phyloP scores from a whole-genome alignment of 169 alveolate genomes.

The Perkinsus olseni region DNA sequence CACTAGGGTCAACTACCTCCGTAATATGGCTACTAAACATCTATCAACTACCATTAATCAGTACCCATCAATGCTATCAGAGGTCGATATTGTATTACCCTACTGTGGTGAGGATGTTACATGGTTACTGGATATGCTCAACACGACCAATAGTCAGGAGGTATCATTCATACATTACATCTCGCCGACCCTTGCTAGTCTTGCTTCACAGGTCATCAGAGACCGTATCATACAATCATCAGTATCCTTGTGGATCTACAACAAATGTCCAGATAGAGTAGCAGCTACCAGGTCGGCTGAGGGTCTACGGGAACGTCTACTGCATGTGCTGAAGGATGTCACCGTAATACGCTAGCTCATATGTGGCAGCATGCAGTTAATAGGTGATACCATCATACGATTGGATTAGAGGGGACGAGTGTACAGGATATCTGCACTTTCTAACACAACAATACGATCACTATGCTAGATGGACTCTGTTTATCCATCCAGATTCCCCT shows the following conservation, averaged over 20 bases:
- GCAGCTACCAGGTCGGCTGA: neutral
- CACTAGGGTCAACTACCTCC: neutral
- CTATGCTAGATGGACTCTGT: neutral
- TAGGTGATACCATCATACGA: neutral
- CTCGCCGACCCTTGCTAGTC: too few species aligned
- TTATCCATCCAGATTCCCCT: neutral
- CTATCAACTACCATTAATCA: neutral
- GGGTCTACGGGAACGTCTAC: neutral
- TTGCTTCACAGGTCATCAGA: too few species aligned
- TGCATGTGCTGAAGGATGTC: neutral
- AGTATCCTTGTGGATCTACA: neutral
- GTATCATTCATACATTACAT: too few species aligned
- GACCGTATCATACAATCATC: too few species aligned
- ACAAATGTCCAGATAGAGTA: neutral
- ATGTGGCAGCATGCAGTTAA: neutral
- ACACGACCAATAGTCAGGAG: too few species aligned
- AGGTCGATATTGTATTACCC: neutral
- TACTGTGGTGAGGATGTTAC: neutral
- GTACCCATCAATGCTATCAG: too few species aligned
- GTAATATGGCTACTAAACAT: neutral
- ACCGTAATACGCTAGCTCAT: neutral
- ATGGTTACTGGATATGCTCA: neutral
- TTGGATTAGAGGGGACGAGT: neutral
- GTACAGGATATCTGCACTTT: neutral
- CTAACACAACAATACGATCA: neutral